Conservation (phyloP, 2,329 filamentous ascomycete genomes). For the Scedosporium boydii region DNA sequence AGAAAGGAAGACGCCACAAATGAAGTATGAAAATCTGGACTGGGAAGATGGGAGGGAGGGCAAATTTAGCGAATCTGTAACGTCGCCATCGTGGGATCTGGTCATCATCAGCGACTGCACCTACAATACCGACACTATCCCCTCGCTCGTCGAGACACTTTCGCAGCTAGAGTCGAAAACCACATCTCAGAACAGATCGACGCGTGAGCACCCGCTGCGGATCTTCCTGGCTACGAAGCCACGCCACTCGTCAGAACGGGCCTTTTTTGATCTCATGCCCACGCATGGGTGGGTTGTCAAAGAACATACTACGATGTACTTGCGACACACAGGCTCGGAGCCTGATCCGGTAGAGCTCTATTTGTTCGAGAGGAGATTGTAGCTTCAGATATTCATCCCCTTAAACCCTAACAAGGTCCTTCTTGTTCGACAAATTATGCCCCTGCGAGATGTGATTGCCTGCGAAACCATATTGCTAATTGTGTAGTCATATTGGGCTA, state of each 20-base stretch:
- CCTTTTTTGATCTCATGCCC: constrained; percentile 37
- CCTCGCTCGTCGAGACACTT: constrained; percentile 43
- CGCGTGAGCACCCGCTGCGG: constrained; percentile 17
- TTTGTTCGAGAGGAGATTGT: constrained; percentile 29
- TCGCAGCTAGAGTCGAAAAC: constrained; percentile 33
- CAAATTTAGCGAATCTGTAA: constrained; percentile 29
- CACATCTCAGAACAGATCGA: not conserved
- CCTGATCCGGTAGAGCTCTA: constrained; percentile 42
- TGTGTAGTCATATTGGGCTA: too few species aligned
- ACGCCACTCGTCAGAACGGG: constrained; percentile 42
- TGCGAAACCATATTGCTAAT: too few species aligned
- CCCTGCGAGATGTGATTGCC: too few species aligned
- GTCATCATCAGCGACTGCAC: constrained; percentile 51
- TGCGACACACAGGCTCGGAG: constrained; percentile 36
- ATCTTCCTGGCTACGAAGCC: constrained; percentile 48
- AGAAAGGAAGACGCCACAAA: constrained; percentile 10
- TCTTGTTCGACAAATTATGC: too few species aligned
- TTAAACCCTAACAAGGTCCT: too few species aligned
- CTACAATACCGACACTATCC: constrained; percentile 48
- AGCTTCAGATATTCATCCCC: too few species aligned
- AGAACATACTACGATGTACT: constrained; percentile 30
- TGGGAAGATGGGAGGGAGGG: constrained; percentile 43
- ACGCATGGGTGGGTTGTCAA: constrained; percentile 32
- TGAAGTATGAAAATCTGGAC: constrained; percentile 46
- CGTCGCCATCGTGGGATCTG: constrained; percentile 38